Conservation (phyloP, 768 basidiomycete species). For the Chiua virens region DNA sequence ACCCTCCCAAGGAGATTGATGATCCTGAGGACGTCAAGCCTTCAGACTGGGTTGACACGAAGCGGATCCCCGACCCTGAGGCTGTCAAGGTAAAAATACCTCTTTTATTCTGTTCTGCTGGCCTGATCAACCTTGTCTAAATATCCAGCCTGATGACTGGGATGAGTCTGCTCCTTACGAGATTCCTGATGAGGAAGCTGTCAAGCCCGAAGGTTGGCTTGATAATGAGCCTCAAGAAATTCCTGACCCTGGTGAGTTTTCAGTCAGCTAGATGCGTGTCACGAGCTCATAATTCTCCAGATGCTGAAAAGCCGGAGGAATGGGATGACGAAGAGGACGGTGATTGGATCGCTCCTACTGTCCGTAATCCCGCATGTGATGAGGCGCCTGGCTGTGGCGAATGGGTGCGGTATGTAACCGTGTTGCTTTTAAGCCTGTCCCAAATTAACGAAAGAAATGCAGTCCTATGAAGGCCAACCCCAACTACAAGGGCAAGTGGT, state of each 20-base stretch:
- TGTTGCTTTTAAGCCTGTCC: background rate
- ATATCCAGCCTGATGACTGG: constrained; percentile 82
- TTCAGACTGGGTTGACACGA: constrained; percentile 86
- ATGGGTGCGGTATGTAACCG: constrained; percentile 69
- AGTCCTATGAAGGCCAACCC: constrained; percentile 91
- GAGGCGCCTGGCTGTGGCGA: constrained; percentile 92
- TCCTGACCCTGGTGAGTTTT: constrained; percentile 76
- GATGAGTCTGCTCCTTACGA: constrained; percentile 96
- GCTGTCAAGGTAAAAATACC: constrained; percentile 64
- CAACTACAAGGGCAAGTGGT: constrained; percentile 98
- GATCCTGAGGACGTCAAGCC: constrained; percentile 93
- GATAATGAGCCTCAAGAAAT: constrained; percentile 79
- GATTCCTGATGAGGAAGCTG: constrained; percentile 83
- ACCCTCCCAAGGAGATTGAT: constrained; percentile 90
- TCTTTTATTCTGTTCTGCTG: background rate
- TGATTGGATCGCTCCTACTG: constrained; percentile 92
- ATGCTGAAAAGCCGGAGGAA: constrained; percentile 94
- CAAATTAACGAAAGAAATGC: background rate
- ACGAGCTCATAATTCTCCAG: constrained; percentile 34
- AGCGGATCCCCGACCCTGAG: constrained; percentile 81
- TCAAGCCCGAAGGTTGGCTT: constrained; percentile 94
- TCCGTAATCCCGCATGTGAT: constrained; percentile 88
- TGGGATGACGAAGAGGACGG: constrained; percentile 99
- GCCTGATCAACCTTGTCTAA: constrained; percentile 20
- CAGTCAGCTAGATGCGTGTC: background rate